phyloP scores from a whole-genome alignment of 2,329 filamentous ascomycete species.

The Purpureocillium lavendulum region DNA sequence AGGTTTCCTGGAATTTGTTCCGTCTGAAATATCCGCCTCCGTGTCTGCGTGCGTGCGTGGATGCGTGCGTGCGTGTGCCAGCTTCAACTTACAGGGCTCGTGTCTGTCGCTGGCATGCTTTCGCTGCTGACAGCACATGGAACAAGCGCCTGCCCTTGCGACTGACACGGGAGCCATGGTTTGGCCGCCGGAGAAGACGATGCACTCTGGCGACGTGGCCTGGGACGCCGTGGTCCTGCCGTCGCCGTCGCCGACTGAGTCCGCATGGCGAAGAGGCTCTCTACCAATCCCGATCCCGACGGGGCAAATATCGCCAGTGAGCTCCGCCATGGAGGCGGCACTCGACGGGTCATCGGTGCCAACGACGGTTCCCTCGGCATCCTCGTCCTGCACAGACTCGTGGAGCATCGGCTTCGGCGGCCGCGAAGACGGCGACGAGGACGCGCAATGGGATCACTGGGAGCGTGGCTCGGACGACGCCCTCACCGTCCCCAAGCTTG shows the following conservation, averaged over 20 bases:
- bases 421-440: slow-evolving; percentile 28
- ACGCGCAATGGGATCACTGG: slow-evolving; percentile 42
- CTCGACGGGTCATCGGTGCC: slow-evolving; percentile 30
- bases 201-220: slow-evolving; percentile 22
- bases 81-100: too few relatives aligned
- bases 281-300: slow-evolving; percentile 24
- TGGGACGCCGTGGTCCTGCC: slow-evolving; percentile 17
- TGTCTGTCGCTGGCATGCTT: slow-evolving; percentile 26
- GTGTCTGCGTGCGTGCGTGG: too few relatives aligned
- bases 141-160: slow-evolving; percentile 31
- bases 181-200: slow-evolving; percentile 38
- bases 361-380: slow-evolving; percentile 34
- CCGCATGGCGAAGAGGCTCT: slow-evolving; percentile 17
- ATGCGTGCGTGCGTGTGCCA: too few relatives aligned
- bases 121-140: slow-evolving; percentile 38
- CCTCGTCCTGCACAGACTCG: slow-evolving; percentile 36
- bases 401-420: slow-evolving; percentile 34
- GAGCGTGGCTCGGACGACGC: slow-evolving; percentile 37
- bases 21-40: too few relatives aligned
- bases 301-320: slow-evolving; percentile 45
- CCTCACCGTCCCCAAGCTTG: slow-evolving; percentile 44
- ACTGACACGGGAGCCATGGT: slow-evolving; percentile 31
- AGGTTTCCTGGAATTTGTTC: background rate
- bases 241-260: slow-evolving; percentile 23
- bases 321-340: slow-evolving; percentile 36